phyloP scores from a whole-genome alignment of 768 basidiomycete genomes.

The Holtermannia corniformis region DNA sequence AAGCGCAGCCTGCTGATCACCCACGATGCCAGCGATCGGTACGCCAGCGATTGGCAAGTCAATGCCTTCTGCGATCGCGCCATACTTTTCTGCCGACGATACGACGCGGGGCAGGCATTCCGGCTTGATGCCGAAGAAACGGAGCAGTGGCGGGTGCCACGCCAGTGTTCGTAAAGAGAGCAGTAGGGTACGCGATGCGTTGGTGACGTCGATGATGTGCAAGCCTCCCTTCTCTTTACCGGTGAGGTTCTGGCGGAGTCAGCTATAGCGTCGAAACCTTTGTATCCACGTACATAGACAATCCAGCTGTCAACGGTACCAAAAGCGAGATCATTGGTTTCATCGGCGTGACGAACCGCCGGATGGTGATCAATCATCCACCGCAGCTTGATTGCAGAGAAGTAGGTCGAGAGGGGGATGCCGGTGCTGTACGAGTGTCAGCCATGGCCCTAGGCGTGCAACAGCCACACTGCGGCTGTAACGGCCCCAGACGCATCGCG shows the following conservation, averaged over 20 bases:
- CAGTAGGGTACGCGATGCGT: constrained; percentile 91
- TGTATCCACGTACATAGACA: constrained; percentile 54
- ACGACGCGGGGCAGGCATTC: constrained; percentile 78
- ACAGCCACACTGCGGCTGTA: not conserved
- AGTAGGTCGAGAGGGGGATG: constrained; percentile 92
- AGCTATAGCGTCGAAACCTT: constrained; percentile 1
- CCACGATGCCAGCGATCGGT: constrained; percentile 82
- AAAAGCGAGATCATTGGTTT: constrained; percentile 69
- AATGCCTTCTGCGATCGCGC: constrained; percentile 49
- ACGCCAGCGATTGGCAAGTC: constrained; percentile 54
- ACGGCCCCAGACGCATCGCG: not conserved
- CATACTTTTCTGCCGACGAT: constrained; percentile 87
- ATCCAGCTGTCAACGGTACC: constrained; percentile 98
- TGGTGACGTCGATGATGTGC: constrained; percentile 86
- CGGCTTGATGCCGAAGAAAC: constrained; percentile 71
- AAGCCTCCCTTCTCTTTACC: constrained; percentile 61
- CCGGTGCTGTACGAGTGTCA: constrained; percentile 56
- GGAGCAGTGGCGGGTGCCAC: constrained; percentile 73
- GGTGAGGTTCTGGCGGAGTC: constrained; percentile 57
- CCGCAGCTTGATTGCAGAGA: constrained; percentile 88
- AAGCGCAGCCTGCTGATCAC: constrained; percentile 96
- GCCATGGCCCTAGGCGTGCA: not conserved
- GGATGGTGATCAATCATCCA: constrained; percentile 91
- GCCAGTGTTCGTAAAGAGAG: constrained; percentile 68
- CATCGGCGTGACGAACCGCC: constrained; percentile 67